Conservation (phyloP, 2,329 filamentous ascomycete species). For the Ilyonectria destructans region DNA sequence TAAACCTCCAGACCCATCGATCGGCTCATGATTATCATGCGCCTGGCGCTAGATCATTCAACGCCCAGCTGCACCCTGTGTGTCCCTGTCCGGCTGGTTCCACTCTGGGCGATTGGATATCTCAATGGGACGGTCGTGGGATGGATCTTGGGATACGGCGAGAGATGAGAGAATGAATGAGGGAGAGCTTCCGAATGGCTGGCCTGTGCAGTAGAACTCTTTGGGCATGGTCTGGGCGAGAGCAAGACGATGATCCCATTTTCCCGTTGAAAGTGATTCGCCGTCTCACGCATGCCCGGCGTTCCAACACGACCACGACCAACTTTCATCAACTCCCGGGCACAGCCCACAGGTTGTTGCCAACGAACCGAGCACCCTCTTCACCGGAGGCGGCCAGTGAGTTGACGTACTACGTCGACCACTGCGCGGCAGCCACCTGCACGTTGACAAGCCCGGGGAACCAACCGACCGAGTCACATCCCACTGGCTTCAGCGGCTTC, state of each 20-base stretch:
- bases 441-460: slow-evolving; percentile 21
- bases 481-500: not conserved
- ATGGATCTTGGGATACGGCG: not conserved
- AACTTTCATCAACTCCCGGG: slow-evolving; percentile 23
- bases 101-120: slow-evolving; percentile 23
- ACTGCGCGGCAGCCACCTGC: not conserved
- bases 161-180: slow-evolving; percentile 23
- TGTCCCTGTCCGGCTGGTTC: not conserved
- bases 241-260: slow-evolving; percentile 31
- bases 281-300: slow-evolving; percentile 6
- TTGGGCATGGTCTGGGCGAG: slow-evolving; percentile 21
- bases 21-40: slow-evolving; percentile 33
- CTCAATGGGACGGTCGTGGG: slow-evolving; percentile 18
- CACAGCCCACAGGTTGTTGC: not conserved
- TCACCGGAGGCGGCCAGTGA: not conserved
- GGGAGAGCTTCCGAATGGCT: slow-evolving; percentile 17
- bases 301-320: not conserved
- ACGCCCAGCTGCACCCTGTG: not conserved
- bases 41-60: slow-evolving; percentile 1
- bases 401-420: not conserved
- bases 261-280: slow-evolving; percentile 18
- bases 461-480: slow-evolving; percentile 22
- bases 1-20: slow-evolving; percentile 17
- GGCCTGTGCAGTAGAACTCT: slow-evolving; percentile 12
- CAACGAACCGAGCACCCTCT: slow-evolving; percentile 24